Evolutionary conservation across 495 filamentous ascomycete genomes (phyloP), one percentile per base, ranked within the genome.

Genomic region (Penicillium samsonianum): DNA sequence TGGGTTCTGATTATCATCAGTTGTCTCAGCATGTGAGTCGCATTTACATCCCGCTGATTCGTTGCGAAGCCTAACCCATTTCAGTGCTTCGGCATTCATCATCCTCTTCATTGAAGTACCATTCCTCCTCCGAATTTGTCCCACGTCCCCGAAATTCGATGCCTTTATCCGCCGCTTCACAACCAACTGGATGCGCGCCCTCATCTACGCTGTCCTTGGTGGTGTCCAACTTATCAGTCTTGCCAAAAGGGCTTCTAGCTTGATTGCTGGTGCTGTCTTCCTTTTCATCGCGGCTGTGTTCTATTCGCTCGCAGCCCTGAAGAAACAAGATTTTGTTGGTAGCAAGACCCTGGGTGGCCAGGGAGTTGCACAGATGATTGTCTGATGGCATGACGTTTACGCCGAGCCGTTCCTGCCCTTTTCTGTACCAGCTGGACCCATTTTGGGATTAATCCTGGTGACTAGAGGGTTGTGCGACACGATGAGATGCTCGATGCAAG

Each of bases 321-420:
- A 89, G 82, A 90, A 88, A 50, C 94, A 99, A 77, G 90, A 88
- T 25, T 99, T 99, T 72, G 84, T 95, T 52, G 89, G 91, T 31
- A 97, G 92, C 80, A 98, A 98, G 86, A 98, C 95, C 20, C 77
- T 99, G 56, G 94, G 94, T 59, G 94, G 94, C 40, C 88, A 90
- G 59, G 94, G 95, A 19, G 85, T 98, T 60, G 93, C 92, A 58
- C 93, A 97, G 79, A 97, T 98, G 95, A 98, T 99, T 77, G 92
- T 98, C 70, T 97, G 67, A 61, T 53, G 3, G 38, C 22, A 28
- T 22, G n/a, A 40, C 2, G n/a, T 54, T 55, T 31, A 35, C 9
- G 43, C 41, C 22, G 17, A 43, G 48, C 25, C 26, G 53, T 54
- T 44, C 22, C 33, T 51, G 23, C 17, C 52, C 48, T 44, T 33